Evolutionary conservation across 768 basidiomycete genomes (phyloP), one percentile per base, ranked within the genome.

Genomic region (Cystobasidium ongulense): DNA sequence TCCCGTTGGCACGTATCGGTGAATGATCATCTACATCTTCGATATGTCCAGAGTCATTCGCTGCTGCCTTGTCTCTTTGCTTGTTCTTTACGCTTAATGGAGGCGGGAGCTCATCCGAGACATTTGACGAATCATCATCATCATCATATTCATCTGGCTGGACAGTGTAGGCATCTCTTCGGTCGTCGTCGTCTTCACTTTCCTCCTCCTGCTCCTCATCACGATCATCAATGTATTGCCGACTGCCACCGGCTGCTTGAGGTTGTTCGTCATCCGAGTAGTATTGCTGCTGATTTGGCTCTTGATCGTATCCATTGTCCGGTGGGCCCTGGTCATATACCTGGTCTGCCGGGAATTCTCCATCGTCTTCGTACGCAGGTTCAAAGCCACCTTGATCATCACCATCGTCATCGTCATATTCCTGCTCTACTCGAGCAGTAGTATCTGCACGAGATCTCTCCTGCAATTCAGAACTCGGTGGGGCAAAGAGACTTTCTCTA

Each of bases 171-270:
- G n/a, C 68, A 25, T 67, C 50, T 21, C 33, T 15, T 17, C 15
- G 17, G 18, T 76, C 75, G 21, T 72, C 64, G 0, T 72, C 76
- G 29, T 75, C 75, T 15, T 25, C 39, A 35, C 18, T 63, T n/a
- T 62, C 64, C 15, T 75, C 63, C 33, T 38, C 75, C 39, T 50
- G 53, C 41, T 31, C 70, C 25, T 64, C 10, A 39, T 23, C 57
- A 18, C 53, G 63, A 27, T 41, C 33, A 64, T 64, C 63, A 29
- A 3, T 3, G 8, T 53, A 25, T 2, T 35, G 46, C 21, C 18
- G 66, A 50, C 3, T 17, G 23, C 31, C 63, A 31, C 21, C 11
- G 15, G 21, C 7, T 7, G 8, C 38, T 64, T n/a, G 7, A 46
- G 31, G 38, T 15, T 39, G 27, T 15, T 46, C 63, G 3, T 64